These are phyloP conservation scores for Globisporangium okanoganense DNA, from an alignment of 352 stramenopile species.

Conservation along the genomic window DNA sequence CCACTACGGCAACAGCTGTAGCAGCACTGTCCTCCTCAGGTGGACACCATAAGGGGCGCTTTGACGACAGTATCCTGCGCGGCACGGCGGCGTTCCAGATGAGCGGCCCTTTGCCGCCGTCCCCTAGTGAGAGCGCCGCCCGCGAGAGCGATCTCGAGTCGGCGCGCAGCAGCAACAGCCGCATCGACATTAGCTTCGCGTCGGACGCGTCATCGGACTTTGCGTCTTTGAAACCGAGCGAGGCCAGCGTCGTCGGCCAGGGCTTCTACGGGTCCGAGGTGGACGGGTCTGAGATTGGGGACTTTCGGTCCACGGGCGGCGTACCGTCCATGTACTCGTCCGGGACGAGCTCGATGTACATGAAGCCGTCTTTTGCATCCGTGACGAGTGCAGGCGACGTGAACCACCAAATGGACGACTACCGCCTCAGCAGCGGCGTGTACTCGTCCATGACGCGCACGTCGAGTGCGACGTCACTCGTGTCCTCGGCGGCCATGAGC, in stretches of 20 bases:
- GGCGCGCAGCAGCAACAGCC: neutral
- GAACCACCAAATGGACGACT: constrained; percentile 12
- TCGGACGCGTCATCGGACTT: constrained; percentile 8
- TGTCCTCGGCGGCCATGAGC: neutral
- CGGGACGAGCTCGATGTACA: constrained; percentile 12
- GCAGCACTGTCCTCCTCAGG: neutral
- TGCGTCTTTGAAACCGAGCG: neutral
- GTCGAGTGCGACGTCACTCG: constrained; percentile 18
- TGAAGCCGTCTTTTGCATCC: constrained; percentile 23
- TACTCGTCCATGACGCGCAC: constrained; percentile 19
- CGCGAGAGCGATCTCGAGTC: constrained; percentile 10
- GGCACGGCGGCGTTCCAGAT: constrained; percentile 15
- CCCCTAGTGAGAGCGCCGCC: constrained; percentile 1
- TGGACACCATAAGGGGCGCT: constrained; percentile 12
- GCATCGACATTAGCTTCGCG: constrained; percentile 12
- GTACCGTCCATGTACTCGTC: constrained; percentile 7
- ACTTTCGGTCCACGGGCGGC: constrained; percentile 19
- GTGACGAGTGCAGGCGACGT: neutral
- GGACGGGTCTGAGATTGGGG: constrained; percentile 17
- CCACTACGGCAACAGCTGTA: neutral
- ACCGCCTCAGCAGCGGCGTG: constrained; percentile 22
- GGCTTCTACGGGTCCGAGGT: constrained; percentile 5
- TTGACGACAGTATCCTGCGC: constrained; percentile 14
- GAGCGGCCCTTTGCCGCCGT: constrained; percentile 9
- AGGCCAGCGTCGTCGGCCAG: neutral